phyloP scores from a whole-genome alignment of 2,329 filamentous ascomycete species.

The Cordyceps tenuipes region DNA sequence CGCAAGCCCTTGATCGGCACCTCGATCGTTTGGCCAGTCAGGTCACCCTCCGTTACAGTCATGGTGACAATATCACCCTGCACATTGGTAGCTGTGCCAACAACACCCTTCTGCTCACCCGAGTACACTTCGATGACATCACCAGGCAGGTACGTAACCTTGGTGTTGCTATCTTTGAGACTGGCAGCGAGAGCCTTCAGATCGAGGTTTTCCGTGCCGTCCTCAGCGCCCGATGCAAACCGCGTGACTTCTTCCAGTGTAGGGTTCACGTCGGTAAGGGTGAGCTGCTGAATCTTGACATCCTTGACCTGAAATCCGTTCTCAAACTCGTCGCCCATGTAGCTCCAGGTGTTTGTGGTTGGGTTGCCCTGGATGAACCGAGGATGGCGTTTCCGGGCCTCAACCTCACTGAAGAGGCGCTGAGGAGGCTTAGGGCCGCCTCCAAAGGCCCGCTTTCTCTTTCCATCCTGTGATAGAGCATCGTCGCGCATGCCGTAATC shows the following conservation, averaged over 20 bases:
- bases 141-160: conserved; percentile 80
- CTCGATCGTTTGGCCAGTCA: conserved; percentile 78
- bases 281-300: conserved; percentile 78
- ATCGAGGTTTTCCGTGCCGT: conserved; percentile 90
- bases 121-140: conserved; percentile 96
- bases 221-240: conserved; percentile 80
- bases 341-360: conserved; percentile 74
- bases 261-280: conserved; percentile 85
- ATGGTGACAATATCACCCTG: conserved; percentile 89
- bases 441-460: conserved; percentile 66
- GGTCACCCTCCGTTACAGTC: conserved; percentile 71
- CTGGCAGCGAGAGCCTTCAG: conserved; percentile 84
- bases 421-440: conserved; percentile 69
- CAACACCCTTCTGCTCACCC: conserved; percentile 87
- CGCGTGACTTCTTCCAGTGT: conserved; percentile 92
- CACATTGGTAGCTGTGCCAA: conserved; percentile 77
- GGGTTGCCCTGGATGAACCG: conserved; percentile 55
- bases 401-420: conserved; percentile 83
- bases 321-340: conserved; percentile 81
- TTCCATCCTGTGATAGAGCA: conserved; percentile 46
- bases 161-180: conserved; percentile 72
- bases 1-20: conserved; percentile 86
- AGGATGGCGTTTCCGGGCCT: conserved; percentile 81
- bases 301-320: conserved; percentile 92
- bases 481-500: conserved; percentile 90